phyloP scores from a whole-genome alignment of 768 basidiomycete species.

The Mycena rebaudengoi region DNA sequence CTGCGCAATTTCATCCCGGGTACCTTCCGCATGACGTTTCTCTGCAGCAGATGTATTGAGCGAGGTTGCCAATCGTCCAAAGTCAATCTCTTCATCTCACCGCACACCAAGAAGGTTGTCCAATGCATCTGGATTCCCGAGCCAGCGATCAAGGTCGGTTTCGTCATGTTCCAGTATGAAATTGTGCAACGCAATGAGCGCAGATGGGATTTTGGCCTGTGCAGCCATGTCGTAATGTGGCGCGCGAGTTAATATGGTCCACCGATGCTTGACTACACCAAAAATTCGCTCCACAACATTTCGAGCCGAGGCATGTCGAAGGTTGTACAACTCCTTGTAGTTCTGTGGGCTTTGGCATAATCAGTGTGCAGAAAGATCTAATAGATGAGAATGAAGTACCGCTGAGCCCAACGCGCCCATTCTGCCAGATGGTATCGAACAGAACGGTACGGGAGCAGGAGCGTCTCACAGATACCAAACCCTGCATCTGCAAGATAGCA shows the following conservation, averaged over 20 bases:
- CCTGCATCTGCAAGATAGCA: conserved; percentile 50
- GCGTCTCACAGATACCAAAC: conserved; percentile 40
- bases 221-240: conserved; percentile 28
- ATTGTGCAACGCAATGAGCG: conserved; percentile 36
- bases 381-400: conserved; percentile 17
- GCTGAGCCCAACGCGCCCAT: conserved; percentile 35
- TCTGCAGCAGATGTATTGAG: not conserved
- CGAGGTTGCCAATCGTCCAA: conserved; percentile 14
- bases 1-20: conserved; percentile 32
- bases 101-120: conserved; percentile 18
- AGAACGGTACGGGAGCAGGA: conserved; percentile 47
- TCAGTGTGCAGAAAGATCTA: conserved; percentile 11
- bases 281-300: no score
- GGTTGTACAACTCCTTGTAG: conserved; percentile 50
- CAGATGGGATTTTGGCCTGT: conserved; percentile 33
- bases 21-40: conserved; percentile 12
- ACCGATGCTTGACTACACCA: conserved; percentile 41
- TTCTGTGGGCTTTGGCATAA: conserved; percentile 37
- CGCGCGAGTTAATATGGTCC: conserved; percentile 19
- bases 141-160: conserved; percentile 31
- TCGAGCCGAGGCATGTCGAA: conserved; percentile 44
- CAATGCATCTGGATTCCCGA: conserved; percentile 15
- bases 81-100: not conserved
- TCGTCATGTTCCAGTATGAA: conserved; percentile 36
- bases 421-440: conserved; percentile 48